A percentile compares a stretch with the other conserved stretches of the same genome.
Conservation (phyloP, 345 rosid genomes). For the Streptanthus diversifolius region DNA sequence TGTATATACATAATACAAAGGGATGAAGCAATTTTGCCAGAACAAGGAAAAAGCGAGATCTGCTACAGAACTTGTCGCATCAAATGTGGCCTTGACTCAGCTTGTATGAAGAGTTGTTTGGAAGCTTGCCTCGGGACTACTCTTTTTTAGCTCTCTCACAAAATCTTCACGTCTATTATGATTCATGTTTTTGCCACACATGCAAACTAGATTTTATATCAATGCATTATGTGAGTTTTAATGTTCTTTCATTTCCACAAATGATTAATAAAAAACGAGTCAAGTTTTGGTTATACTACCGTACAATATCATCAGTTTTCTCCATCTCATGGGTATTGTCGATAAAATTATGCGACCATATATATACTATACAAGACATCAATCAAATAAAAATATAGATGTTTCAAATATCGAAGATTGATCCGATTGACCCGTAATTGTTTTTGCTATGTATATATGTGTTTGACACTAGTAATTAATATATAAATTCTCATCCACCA, state of each 20-base stretch:
- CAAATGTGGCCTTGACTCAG: neutral
- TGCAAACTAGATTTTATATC: neutral
- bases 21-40: neutral
- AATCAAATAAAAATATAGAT: neutral
- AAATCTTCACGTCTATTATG: neutral
- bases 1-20: neutral
- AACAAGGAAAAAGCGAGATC: neutral
- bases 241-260: neutral
- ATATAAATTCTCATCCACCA: neutral
- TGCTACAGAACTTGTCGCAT: neutral
- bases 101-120: neutral
- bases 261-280: neutral
- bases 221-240: neutral
- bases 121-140: neutral
- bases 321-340: neutral
- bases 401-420: neutral
- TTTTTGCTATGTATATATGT: neutral
- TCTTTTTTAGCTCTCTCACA: neutral
- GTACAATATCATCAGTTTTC: neutral
- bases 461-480: no score
- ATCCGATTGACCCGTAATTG: neutral
- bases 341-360: neutral
- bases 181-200: neutral
- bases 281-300: neutral
- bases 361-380: neutral